Evolutionary conservation across 495 filamentous ascomycete species (phyloP), one percentile per base, ranked within the genome.

Genomic region (Penicillium odoratum): DNA sequence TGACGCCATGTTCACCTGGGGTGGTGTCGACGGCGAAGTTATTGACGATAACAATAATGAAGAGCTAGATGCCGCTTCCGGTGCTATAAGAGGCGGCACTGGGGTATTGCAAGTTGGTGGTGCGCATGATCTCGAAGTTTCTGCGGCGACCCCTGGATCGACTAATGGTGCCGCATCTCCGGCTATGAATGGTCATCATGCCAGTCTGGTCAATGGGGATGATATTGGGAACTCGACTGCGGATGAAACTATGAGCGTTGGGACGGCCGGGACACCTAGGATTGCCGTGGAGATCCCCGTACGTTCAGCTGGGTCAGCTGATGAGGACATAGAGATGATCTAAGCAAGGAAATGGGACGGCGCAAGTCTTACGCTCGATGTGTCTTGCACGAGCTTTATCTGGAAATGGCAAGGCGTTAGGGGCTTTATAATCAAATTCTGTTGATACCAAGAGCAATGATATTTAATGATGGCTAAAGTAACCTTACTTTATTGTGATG

Each of bases 1-100:
- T 46, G 90, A 93, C 47, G 77, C 77, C 16, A 79, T 79, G 77
- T 66, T 74, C 16, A 69, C 76, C 8, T 79, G 77, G 77, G 73
- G 77, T 18, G 72, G 71, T n/a, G 62, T 75, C 21, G 72, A 78
- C 34, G 71, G 71, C 30, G 65, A 77, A 40, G 64, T 77, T 25
- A 69, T 77, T 36, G 62, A 59, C 13, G 73, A 72, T 42, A 64
- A 62, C 29, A 60, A 58, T 28, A 59, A 66, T 2, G 68, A 69
- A 34, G 49, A 69, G 16, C 67, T 72, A 45, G 69, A 60, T 25
- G 50, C 67, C 25, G 67, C 65, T 6, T 60, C 64, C 45, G 69
- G 68, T 10, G 70, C 59, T 21, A 71, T 78, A 18, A 71, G 72
- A 15, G 71, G 74, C 44, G 71, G 74, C 44, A 63, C 75, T 0